phyloP scores from a whole-genome alignment of 768 basidiomycete species.

The Cyathus striatus region DNA sequence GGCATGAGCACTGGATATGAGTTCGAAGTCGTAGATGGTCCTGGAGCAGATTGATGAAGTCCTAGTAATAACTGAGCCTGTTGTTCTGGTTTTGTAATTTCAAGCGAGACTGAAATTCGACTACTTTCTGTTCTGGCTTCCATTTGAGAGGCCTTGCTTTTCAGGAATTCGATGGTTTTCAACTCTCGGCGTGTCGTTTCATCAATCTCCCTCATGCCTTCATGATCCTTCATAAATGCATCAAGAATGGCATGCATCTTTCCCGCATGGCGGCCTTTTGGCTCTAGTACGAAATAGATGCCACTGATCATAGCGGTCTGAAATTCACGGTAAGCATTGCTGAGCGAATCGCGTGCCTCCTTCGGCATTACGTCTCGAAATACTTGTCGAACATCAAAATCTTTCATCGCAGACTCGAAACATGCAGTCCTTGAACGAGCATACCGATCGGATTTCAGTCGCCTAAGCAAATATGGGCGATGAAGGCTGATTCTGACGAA shows the following conservation, averaged over 20 bases:
- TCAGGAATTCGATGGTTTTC: slow-evolving; percentile 81
- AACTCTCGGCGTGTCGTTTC: slow-evolving; percentile 80
- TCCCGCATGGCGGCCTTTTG: slow-evolving; percentile 60
- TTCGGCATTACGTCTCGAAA: slow-evolving; percentile 59
- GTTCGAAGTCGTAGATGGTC: slow-evolving; percentile 23
- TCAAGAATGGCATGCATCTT: slow-evolving; percentile 80
- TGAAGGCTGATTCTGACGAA: slow-evolving; percentile 83
- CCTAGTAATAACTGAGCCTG: slow-evolving; percentile 49
- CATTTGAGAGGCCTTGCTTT: slow-evolving; percentile 58
- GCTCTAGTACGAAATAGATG: slow-evolving; percentile 79
- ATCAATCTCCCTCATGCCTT: slow-evolving; percentile 64
- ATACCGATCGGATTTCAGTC: slow-evolving; percentile 76
- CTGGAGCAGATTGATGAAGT: slow-evolving; percentile 34
- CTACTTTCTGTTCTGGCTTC: slow-evolving; percentile 27
- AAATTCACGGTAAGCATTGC: slow-evolving; percentile 83
- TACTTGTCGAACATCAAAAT: slow-evolving; percentile 72
- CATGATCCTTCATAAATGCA: slow-evolving; percentile 67
- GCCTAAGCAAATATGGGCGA: slow-evolving; percentile 83
- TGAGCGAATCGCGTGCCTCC: slow-evolving; percentile 64
- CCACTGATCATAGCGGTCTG: slow-evolving; percentile 88
- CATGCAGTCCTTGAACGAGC: slow-evolving; percentile 78
- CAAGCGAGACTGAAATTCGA: slow-evolving; percentile 16
- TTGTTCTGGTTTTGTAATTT: slow-evolving; percentile 28
- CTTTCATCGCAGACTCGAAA: slow-evolving; percentile 86
- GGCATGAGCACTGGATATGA: slow-evolving; percentile 24